Conservation (phyloP, 345 rosid species). For the Geranium rotundifolium region DNA sequence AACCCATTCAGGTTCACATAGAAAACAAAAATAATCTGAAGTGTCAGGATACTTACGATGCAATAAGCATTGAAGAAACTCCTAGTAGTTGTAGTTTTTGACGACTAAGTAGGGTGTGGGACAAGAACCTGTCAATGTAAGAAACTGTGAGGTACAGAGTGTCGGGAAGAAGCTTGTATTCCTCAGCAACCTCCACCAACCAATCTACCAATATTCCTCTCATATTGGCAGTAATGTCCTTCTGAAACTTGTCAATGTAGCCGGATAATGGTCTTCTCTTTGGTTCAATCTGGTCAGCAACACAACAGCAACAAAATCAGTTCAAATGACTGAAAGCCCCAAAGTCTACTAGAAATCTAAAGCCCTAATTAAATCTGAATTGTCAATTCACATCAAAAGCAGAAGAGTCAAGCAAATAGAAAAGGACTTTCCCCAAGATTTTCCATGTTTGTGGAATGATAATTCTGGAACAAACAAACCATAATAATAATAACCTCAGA, state of each 20-base stretch:
- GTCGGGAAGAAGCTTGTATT: slow-evolving; percentile 56
- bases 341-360: not conserved
- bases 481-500: no score
- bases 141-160: slow-evolving; percentile 48
- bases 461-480: no score
- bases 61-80: slow-evolving; percentile 63
- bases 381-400: not conserved
- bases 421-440: no score
- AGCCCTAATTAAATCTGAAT: not conserved
- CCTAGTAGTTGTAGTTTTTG: slow-evolving; percentile 61
- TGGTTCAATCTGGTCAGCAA: slow-evolving; percentile 26
- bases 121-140: slow-evolving; percentile 52
- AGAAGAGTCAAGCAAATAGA: no score
- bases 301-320: not conserved
- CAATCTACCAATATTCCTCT: slow-evolving; percentile 49
- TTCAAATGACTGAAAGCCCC: not conserved
- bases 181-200: slow-evolving; percentile 64
- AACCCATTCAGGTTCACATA: not conserved
- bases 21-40: not conserved
- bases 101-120: slow-evolving; percentile 26
- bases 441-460: no score
- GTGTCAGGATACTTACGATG: slow-evolving; percentile 36
- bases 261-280: slow-evolving; percentile 39
- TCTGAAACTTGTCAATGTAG: slow-evolving; percentile 53
- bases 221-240: slow-evolving; percentile 49